A percentile compares a stretch with the other conserved stretches of the same genome.
Evolutionary conservation across 805 yeast genomes (phyloP).

Genomic region (Cyberlindnera maclurae): DNA sequence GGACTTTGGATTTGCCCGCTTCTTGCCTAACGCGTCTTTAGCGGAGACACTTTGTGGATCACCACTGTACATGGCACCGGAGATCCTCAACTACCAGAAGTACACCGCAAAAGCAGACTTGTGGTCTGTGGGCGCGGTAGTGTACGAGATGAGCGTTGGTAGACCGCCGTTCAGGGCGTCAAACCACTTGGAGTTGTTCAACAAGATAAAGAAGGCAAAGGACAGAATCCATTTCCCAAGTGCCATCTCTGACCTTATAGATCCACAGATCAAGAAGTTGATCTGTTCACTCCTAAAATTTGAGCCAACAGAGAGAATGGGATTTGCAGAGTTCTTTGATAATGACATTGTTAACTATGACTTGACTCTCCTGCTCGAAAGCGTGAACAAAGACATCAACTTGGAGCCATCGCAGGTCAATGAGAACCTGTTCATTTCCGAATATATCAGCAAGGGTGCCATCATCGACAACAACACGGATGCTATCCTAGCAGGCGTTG

Average conservation of each 20-base stretch:
- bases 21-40: conserved; percentile 85
- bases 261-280: conserved; percentile 59
- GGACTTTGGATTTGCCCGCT: conserved; percentile 96
- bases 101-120: conserved; percentile 96
- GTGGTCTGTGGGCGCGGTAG: conserved; percentile 97
- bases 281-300: conserved; percentile 73
- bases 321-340: conserved; percentile 80
- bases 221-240: conserved; percentile 76
- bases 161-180: conserved; percentile 93
- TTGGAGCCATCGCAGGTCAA: conserved; percentile 58
- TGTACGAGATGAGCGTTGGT: conserved; percentile 95
- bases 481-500: conserved; percentile 12
- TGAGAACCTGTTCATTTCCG: conserved; percentile 79
- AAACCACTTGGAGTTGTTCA: conserved; percentile 83
- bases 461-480: conserved; percentile 16
- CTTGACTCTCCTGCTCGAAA: conserved; percentile 29
- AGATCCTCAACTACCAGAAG: conserved; percentile 86
- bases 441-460: conserved; percentile 45
- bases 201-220: conserved; percentile 75
- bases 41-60: conserved; percentile 98
- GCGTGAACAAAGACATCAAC: conserved; percentile 45
- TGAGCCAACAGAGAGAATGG: conserved; percentile 81
- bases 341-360: conserved; percentile 59
- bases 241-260: conserved; percentile 39
- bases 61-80: conserved; percentile 98